Conservation (phyloP, 2,329 filamentous ascomycete species). For the Chaetomiaceae sp. region DNA sequence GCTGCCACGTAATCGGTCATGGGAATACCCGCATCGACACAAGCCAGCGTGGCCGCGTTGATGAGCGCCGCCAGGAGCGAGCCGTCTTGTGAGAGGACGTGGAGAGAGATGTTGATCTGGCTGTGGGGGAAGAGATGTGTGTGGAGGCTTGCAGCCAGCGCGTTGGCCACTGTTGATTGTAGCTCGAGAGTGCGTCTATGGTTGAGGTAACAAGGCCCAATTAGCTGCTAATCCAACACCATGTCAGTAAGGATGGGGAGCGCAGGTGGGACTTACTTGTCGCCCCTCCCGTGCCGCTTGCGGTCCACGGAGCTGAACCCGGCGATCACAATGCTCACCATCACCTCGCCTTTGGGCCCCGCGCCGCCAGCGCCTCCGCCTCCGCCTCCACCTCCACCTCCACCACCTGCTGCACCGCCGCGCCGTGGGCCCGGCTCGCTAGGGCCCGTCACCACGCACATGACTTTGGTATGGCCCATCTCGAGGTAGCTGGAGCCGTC, state of each 20-base stretch:
- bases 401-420: constrained; percentile 41
- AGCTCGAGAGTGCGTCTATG: constrained; percentile 76
- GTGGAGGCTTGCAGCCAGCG: constrained; percentile 74
- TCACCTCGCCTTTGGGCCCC: constrained; percentile 56
- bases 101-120: constrained; percentile 75
- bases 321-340: constrained; percentile 78
- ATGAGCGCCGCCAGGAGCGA: constrained; percentile 83
- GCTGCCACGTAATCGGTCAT: constrained; percentile 90
- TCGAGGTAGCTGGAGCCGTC: constrained; percentile 92
- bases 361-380: constrained; percentile 24
- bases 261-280: constrained; percentile 58
- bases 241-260: too few relatives aligned
- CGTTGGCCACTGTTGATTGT: constrained; percentile 70
- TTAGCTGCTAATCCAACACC: background rate
- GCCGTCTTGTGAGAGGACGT: constrained; percentile 86
- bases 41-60: constrained; percentile 85
- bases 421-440: constrained; percentile 56
- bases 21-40: constrained; percentile 91
- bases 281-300: constrained; percentile 67
- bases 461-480: constrained; percentile 96
- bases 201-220: background rate
- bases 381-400: constrained; percentile 32
- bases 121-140: constrained; percentile 86
- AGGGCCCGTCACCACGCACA: constrained; percentile 86
- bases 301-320: constrained; percentile 86